These are phyloP conservation scores for Podospora bellae-mahoneyi DNA, from an alignment of 495 filamentous ascomycete species.

Conservation along the genomic window DNA sequence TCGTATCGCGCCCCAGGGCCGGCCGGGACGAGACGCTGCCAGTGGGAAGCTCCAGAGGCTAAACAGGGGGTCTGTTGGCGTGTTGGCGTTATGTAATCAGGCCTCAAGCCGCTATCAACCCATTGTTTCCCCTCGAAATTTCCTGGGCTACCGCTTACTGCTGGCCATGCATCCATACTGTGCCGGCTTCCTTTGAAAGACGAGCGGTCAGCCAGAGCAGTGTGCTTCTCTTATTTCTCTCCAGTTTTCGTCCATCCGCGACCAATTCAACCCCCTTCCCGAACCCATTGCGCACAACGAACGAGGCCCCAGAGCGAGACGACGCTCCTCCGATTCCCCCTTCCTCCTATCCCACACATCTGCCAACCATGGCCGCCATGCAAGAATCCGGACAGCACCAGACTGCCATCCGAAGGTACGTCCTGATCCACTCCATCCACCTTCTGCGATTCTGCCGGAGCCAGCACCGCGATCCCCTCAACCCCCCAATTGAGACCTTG, in stretches of 20 bases:
- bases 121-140: constrained; percentile 34
- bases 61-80: constrained; percentile 1
- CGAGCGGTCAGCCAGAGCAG: not conserved
- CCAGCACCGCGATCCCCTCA: constrained; percentile 6
- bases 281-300: constrained; percentile 15
- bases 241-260: not conserved
- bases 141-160: constrained; percentile 16
- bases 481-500: constrained; percentile 7
- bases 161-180: constrained; percentile 10
- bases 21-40: constrained; percentile 3
- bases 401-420: constrained; percentile 37
- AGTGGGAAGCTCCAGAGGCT: not conserved
- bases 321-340: constrained; percentile 12
- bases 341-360: constrained; percentile 3
- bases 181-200: constrained; percentile 7
- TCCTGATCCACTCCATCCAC: not conserved
- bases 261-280: not conserved
- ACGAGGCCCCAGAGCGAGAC: constrained; percentile 18
- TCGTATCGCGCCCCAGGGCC: constrained; percentile 3
- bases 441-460: constrained; percentile 1
- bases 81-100: constrained; percentile 24
- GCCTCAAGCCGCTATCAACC: constrained; percentile 26
- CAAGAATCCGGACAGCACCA: constrained; percentile 24
- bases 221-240: not conserved
- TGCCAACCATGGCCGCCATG: constrained; percentile 28